These are phyloP conservation scores for Leishmania lainsoni DNA, from an alignment of 208 protist genomes.

Conservation along the genomic window DNA sequence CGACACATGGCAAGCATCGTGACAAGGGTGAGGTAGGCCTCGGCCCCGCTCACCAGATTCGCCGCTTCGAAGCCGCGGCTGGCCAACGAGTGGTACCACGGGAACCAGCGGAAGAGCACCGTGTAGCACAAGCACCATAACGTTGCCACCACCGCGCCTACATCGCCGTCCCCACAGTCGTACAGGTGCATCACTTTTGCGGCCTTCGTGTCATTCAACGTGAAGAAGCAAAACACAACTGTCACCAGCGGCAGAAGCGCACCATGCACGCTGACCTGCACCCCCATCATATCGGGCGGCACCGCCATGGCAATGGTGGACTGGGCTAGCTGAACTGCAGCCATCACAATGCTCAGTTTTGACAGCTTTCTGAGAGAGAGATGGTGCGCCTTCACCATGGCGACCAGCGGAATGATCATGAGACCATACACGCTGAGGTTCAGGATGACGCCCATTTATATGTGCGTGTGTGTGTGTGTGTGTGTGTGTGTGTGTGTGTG, in stretches of 20 bases:
- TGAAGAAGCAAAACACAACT: slow-evolving; percentile 51
- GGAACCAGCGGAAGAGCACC: slow-evolving; percentile 71
- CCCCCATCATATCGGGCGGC: slow-evolving; percentile 20
- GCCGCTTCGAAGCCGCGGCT: slow-evolving; percentile 55
- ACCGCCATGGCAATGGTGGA: slow-evolving; percentile 47
- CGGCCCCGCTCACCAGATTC: slow-evolving; percentile 47
- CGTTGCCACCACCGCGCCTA: slow-evolving; percentile 50
- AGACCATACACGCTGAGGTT: slow-evolving; percentile 75
- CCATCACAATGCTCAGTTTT: slow-evolving; percentile 43
- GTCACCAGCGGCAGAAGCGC: slow-evolving; percentile 53
- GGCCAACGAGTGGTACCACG: slow-evolving; percentile 70
- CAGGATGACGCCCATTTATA: slow-evolving; percentile 61
- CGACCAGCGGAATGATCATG: slow-evolving; percentile 72
- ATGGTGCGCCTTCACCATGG: slow-evolving; percentile 64
- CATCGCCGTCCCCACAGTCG: slow-evolving; percentile 35
- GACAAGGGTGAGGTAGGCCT: slow-evolving; percentile 55
- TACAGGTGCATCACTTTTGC: slow-evolving; percentile 47
- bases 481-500: neutral
- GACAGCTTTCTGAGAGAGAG: slow-evolving; percentile 45
- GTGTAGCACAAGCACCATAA: slow-evolving; percentile 62
- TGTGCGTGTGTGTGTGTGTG: slow-evolving; percentile 1
- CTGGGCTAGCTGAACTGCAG: slow-evolving; percentile 55
- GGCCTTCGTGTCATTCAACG: slow-evolving; percentile 59
- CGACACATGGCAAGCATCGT: slow-evolving; percentile 51
- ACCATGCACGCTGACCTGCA: slow-evolving; percentile 32